Evolutionary conservation across 2,329 filamentous ascomycete species (phyloP), one percentile per base, ranked within the genome.

Genomic region (Fusarium torulosum): DNA sequence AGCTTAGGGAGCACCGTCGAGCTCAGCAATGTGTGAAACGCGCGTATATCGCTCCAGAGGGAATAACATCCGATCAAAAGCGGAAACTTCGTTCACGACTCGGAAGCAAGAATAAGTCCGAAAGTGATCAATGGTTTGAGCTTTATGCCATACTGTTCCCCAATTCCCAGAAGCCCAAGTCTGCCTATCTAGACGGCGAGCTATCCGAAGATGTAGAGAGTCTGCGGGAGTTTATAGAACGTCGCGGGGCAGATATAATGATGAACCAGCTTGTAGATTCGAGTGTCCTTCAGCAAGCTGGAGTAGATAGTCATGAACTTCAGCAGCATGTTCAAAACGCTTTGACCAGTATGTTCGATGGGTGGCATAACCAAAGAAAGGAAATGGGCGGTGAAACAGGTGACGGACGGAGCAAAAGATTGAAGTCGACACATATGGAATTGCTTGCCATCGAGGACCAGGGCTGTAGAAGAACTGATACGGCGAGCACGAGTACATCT

Each of bases 61-160:
- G 53, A 6, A 55, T 55, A 13, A 55, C 53, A 1, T 25, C 44
- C 0, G 44, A 51, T 7, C 53, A 55, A 10, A 35, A 55, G 11
- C 33, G 25, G 4, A 55, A 52, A 21, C 25, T 55, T 5, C 53
- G 25, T 4, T 41, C 44, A 15, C 25, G 53, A 4, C 53, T 55
- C 6, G 33, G 44, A 10, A 38, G 44, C 3, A 25, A 31, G 14
- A 52, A 51, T 17, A 55, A 52, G 7, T 40, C 53, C 14, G 53
- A 55, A 6, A 55, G 53, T 8, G 53, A 51, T 25, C 53, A 55
- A 10, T 55, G 53, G 53, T 55, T 55, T 6, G 53, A 55, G n/a
- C 20, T 55, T 1, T 55, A 52, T 17, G 11, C 17, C 5, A 55
- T 55, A 8, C 17, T 55, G 2, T 55, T 55, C 19, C 53, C 53